Conservation (phyloP, 441 rosid genomes). For the Adansonia rubrostipa region DNA sequence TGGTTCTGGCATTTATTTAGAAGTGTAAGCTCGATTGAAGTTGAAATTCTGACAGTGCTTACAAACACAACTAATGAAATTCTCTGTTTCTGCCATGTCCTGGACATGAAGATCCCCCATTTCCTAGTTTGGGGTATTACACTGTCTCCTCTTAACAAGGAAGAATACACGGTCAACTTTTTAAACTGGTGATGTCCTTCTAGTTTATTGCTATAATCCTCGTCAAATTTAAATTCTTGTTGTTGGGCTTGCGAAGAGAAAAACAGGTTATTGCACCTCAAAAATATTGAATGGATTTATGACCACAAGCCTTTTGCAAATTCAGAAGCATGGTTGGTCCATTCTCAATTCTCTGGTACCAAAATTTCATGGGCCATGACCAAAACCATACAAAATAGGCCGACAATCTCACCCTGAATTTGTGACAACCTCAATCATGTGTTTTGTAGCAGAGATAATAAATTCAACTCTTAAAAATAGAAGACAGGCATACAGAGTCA, state of each 20-base stretch:
- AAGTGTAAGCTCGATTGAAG: slow-evolving; percentile 57
- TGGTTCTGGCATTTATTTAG: slow-evolving; percentile 68
- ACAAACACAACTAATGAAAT: background rate
- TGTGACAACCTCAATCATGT: background rate
- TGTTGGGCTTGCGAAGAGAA: background rate
- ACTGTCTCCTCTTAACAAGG: background rate
- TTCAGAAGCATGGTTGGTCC: too few relatives aligned
- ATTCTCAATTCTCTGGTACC: too few relatives aligned
- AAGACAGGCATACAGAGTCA: slow-evolving; percentile 1
- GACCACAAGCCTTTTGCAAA: background rate
- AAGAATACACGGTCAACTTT: background rate
- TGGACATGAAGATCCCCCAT: background rate
- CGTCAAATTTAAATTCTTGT: background rate
- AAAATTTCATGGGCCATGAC: too few relatives aligned
- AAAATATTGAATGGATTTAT: background rate
- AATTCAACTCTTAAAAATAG: background rate
- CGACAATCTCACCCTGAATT: background rate
- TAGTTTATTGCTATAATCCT: background rate
- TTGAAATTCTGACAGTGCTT: background rate
- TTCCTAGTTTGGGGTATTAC: background rate
- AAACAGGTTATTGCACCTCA: background rate
- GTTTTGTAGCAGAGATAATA: slow-evolving; percentile 7
- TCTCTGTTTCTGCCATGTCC: background rate
- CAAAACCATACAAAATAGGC: too few relatives aligned
- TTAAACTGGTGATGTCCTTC: background rate